These are phyloP conservation scores for Syncephalastrum racemosum DNA, from an alignment of 371 early-diverging fungal species.

Conservation along the genomic window DNA sequence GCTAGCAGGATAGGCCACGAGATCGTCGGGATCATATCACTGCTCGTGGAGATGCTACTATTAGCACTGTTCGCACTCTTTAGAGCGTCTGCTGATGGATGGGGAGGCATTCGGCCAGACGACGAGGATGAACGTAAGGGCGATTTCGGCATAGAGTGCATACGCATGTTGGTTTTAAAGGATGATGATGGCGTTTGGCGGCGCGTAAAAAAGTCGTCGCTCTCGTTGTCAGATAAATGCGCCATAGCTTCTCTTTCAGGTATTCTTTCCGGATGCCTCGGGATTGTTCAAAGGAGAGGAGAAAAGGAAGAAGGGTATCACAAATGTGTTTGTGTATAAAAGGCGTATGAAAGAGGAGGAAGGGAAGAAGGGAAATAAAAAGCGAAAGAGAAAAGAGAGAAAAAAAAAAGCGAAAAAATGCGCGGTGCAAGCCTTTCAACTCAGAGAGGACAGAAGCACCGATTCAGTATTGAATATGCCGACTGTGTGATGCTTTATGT, in stretches of 20 bases:
- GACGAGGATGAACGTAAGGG: slow-evolving; percentile 1
- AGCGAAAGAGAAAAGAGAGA: slow-evolving; percentile 9
- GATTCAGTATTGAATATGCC: slow-evolving; percentile 8
- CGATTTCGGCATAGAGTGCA: background rate
- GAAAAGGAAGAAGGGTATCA: slow-evolving; percentile 13
- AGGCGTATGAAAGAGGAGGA: slow-evolving; percentile 11
- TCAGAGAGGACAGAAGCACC: background rate
- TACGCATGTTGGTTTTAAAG: slow-evolving; percentile 9
- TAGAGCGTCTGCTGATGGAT: background rate
- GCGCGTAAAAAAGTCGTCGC: slow-evolving; percentile 14
- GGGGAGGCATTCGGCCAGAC: background rate
- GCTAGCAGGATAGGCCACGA: slow-evolving; percentile 71
- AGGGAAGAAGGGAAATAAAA: slow-evolving; percentile 5
- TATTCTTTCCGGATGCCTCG: background rate
- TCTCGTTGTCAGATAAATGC: slow-evolving; percentile 19
- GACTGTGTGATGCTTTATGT: slow-evolving; percentile 11
- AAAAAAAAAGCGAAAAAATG: slow-evolving; percentile 11
- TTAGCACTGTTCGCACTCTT: background rate
- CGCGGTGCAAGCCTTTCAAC: background rate
- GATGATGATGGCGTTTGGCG: slow-evolving; percentile 2
- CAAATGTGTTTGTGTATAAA: too few species aligned
- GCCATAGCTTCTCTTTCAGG: background rate
- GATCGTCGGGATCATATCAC: slow-evolving; percentile 24
- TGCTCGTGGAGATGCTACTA: background rate
- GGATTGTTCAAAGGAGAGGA: slow-evolving; percentile 1